These are phyloP conservation scores for Papiliotrema flavescens DNA, from an alignment of 1,284 basidiomycete species.

Conservation along the genomic window DNA sequence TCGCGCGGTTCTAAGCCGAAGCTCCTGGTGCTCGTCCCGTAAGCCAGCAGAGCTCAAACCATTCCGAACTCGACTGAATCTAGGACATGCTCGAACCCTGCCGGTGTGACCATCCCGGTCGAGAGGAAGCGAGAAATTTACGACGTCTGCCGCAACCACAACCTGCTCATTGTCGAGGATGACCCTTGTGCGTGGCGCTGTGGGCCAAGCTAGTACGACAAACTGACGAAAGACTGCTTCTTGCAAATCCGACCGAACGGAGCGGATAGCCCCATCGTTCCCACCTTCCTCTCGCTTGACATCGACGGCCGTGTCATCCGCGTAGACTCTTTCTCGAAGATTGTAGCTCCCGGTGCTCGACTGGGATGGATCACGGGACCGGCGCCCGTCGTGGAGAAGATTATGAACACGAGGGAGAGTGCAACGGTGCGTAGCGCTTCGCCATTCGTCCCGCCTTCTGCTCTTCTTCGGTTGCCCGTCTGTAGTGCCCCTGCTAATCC, in stretches of 20 bases:
- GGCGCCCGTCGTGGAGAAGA: constrained; percentile 24
- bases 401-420: constrained; percentile 36
- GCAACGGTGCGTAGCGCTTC: constrained; percentile 21
- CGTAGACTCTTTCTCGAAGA: constrained; percentile 77
- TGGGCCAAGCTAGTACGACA: not conserved
- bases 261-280: constrained; percentile 40
- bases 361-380: constrained; percentile 66
- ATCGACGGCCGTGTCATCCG: constrained; percentile 74
- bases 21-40: constrained; percentile 40
- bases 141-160: constrained; percentile 67
- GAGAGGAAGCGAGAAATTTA: constrained; percentile 70
- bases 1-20: constrained; percentile 55
- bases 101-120: constrained; percentile 63
- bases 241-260: constrained; percentile 42
- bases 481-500: not conserved
- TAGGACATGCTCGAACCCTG: constrained; percentile 62
- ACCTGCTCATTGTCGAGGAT: constrained; percentile 67
- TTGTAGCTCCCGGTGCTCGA: constrained; percentile 68
- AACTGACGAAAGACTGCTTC: constrained; percentile 42
- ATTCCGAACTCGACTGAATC: constrained; percentile 47
- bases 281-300: constrained; percentile 54
- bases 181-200: constrained; percentile 59
- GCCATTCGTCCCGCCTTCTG: too few relatives aligned
- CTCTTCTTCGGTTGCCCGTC: too few relatives aligned
- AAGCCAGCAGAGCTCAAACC: constrained; percentile 7